A percentile compares a stretch with the other conserved stretches of the same genome.
These are phyloP conservation scores for Candida caryicola DNA, from an alignment of 805 yeast species.

Conservation along the genomic window DNA sequence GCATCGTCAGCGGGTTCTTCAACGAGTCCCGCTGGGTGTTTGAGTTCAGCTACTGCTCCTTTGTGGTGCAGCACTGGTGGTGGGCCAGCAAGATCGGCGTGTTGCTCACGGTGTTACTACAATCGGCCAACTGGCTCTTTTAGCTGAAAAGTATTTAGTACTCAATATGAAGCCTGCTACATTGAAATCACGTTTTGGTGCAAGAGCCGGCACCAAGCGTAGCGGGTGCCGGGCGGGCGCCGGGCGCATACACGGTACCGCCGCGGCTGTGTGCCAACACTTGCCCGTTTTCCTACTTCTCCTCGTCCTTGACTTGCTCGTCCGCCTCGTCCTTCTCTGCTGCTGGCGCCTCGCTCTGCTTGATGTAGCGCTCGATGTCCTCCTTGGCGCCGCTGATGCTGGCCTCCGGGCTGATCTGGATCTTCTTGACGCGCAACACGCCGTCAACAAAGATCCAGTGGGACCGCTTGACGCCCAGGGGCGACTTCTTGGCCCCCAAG, in stretches of 20 bases:
- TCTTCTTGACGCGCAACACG: slow-evolving; percentile 50
- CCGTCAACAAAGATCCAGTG: slow-evolving; percentile 90
- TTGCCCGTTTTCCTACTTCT: slow-evolving; percentile 5
- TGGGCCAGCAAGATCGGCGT: slow-evolving; percentile 72
- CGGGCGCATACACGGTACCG: too few species aligned
- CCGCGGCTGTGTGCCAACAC: too few species aligned
- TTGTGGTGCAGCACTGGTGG: slow-evolving; percentile 89
- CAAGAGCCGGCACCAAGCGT: too few species aligned
- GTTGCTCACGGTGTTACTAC: slow-evolving; percentile 30
- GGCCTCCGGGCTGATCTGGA: slow-evolving; percentile 49
- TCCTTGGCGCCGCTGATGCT: slow-evolving; percentile 60
- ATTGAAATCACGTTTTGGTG: too few species aligned
- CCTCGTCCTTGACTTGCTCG: slow-evolving; percentile 1
- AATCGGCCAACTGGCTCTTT: slow-evolving; percentile 16
- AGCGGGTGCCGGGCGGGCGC: too few species aligned
- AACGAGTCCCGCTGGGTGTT: slow-evolving; percentile 58
- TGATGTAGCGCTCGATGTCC: slow-evolving; percentile 47
- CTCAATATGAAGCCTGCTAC: too few species aligned
- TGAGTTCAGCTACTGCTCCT: slow-evolving; percentile 71
- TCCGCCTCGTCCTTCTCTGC: slow-evolving; percentile 1
- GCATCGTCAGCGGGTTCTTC: slow-evolving; percentile 75
- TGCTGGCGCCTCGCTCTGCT: slow-evolving; percentile 11
- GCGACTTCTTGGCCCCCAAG: slow-evolving; percentile 81
- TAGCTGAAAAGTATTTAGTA: neutral
- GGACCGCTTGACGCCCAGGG: slow-evolving; percentile 79